Base-by-base conservation (phyloP, 352 stramenopile species). In the Phytophthora rubi region DNA sequence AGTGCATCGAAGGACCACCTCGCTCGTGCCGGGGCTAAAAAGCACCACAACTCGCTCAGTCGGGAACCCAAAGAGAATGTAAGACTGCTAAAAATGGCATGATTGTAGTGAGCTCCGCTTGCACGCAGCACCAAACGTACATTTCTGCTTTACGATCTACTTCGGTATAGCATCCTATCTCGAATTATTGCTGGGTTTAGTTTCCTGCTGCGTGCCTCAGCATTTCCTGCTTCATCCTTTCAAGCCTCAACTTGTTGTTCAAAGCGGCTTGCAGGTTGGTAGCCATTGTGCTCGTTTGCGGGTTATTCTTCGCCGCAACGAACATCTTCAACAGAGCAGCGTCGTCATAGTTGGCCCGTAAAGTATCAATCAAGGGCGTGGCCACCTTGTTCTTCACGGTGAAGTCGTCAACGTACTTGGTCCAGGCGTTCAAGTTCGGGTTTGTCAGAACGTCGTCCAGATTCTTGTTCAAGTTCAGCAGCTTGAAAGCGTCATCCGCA, bases 401-500 rank as follows among this genome's bases (percentile, higher is more conserved):
- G 8, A 65, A 57, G n/a, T 57, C 47, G 4, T 65, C 58, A 18
- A 45, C 58, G 21, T 57, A 65, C 39, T 51, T 44, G 23, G 39
- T 6, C 47, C 47, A 65, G 6, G 2, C 16, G 18, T 23, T 32
- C 15, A 65, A 57, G 7, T 65, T 21, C 8, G 52, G 52, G 30
- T 47, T 53, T 6, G 1, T n/a, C 9, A 53, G 8, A 16, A 53
- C n/a, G n/a, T 6, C 8, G 8, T 53, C 21, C 7, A 53, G 1
- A 30, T 53, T 30, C 7, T 6, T 13, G 21, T 53, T 0, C 45
- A 53, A 18, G 0, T 16, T 53, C 7, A 53, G 7, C 4, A 32
- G 0, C n/a, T 53, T 32, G 21, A 53, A 53, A 7, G 21, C 9
- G 6, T 53, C 18, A 1, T 53, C 18, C 2, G 45, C n/a, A 26